phyloP scores from a whole-genome alignment of 2,329 filamentous ascomycete genomes.

The Pezicula radicicola region DNA sequence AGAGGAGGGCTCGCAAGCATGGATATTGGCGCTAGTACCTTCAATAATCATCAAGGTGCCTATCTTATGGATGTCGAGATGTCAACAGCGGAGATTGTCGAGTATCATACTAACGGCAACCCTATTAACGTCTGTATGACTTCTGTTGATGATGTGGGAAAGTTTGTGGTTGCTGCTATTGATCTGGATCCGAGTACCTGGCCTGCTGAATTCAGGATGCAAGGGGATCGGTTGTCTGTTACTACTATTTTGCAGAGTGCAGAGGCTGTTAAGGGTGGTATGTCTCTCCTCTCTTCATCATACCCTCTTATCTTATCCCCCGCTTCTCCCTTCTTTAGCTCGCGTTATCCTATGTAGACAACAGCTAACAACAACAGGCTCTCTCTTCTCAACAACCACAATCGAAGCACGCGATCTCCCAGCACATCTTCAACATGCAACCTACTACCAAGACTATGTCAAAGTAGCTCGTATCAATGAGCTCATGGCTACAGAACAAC shows the following conservation, averaged over 20 bases:
- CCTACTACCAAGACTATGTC: constrained; percentile 37
- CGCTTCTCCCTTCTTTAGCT: neutral
- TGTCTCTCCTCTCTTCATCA: constrained; percentile 18
- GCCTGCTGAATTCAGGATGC: constrained; percentile 67
- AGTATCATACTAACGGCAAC: constrained; percentile 46
- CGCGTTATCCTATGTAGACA: constrained; percentile 2
- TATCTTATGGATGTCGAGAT: constrained; percentile 62
- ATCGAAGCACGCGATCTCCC: constrained; percentile 18
- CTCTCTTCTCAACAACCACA: constrained; percentile 14
- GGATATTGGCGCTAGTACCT: constrained; percentile 55
- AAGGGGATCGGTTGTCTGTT: constrained; percentile 62
- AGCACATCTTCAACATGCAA: constrained; percentile 13
- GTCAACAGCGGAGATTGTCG: constrained; percentile 58
- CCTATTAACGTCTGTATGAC: constrained; percentile 62
- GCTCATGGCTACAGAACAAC: constrained; percentile 65
- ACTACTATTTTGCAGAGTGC: constrained; percentile 53
- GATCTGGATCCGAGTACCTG: constrained; percentile 58
- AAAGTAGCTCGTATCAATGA: constrained; percentile 55
- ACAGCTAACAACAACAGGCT: constrained; percentile 1
- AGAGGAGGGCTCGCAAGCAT: constrained; percentile 60
- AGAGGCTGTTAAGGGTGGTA: constrained; percentile 47
- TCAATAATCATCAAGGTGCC: constrained; percentile 53
- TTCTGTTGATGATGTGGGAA: constrained; percentile 65
- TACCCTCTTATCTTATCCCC: neutral
- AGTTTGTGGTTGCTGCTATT: constrained; percentile 68